Conservation (phyloP, 768 basidiomycete species). For the Mycena haematopus region DNA sequence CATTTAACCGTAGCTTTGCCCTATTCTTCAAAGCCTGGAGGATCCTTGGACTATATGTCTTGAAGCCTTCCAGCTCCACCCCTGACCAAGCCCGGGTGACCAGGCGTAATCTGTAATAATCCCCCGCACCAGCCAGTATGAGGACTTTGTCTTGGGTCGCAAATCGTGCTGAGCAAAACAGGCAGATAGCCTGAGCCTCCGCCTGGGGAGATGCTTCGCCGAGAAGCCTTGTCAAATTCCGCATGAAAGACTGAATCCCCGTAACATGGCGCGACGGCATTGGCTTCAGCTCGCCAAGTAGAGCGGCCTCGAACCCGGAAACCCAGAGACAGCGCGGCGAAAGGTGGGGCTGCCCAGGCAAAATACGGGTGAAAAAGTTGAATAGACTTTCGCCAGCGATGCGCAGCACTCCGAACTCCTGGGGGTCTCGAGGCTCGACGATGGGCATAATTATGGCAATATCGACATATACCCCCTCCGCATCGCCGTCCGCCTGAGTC, state of each 20-base stretch:
- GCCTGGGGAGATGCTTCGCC: neutral
- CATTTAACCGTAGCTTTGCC: neutral
- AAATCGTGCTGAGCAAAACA: conserved; percentile 10
- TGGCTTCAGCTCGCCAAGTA: conserved; percentile 13
- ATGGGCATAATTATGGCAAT: conserved; percentile 5
- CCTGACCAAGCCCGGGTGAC: conserved; percentile 4
- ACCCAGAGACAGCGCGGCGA: conserved; percentile 8
- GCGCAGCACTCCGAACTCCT: neutral
- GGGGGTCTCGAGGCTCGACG: neutral
- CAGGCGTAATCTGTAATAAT: neutral
- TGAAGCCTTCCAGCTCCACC: neutral
- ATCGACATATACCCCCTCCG: conserved; percentile 16
- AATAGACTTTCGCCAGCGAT: neutral
- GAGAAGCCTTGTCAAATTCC: neutral
- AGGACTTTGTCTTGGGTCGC: neutral
- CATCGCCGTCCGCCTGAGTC: conserved; percentile 11
- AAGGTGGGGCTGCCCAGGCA: neutral
- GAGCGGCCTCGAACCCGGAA: conserved; percentile 4
- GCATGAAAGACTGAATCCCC: neutral
- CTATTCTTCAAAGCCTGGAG: neutral
- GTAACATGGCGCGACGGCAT: conserved; percentile 2
- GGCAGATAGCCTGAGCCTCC: neutral
- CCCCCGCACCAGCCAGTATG: conserved; percentile 9
- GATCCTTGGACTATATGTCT: neutral
- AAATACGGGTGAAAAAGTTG: neutral